Evolutionary conservation across 1,284 basidiomycete genomes (phyloP), one percentile per base, ranked within the genome.

Genomic region (Apiotrichum sp.): DNA sequence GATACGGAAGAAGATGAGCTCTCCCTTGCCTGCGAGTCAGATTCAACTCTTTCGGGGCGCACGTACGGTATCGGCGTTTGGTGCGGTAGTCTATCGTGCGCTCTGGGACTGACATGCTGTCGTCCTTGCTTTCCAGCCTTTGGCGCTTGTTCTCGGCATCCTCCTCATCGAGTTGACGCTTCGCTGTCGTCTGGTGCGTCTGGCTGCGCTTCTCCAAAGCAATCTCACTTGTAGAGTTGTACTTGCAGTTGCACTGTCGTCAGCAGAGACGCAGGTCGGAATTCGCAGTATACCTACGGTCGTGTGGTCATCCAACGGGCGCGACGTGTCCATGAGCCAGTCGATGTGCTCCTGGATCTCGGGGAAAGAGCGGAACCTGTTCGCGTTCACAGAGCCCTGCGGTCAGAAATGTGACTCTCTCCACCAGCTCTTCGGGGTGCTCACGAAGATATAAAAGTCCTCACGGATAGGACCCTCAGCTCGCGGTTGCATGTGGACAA

Each of bases 1-100:
- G 34, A 72, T 65, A 9, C 57, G 51, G 55, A 70, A 67, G 66
- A 67, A 74, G 4, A 73, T 61, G 2, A 73, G 59, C 56, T 74
- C 72, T 40, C 72, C 72, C 40, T 64, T 62, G 29, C 59, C 71
- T 64, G 61, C 46, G 29, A 29, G 29, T 29, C 29, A 29, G 29
- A 29, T 29, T 29, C 3, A 29, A 29, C 29, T 3, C 29, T 29
- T 29, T 29, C 29, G 29, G 29, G 29, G 29, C 29, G 29, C 6
- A 58, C 60, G 39, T 14, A 55, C 61, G 58, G 49, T 41, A 62
- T 8, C 58, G 53, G 14, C 61, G 43, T 29, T 57, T 34, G 2
- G 50, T 48, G 13, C 50, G 48, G 6, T 61, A 45, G 50, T 68
- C 66, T 1, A 57, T 57, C 2, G 52, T 48, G 3, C 61, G 52